These are phyloP conservation scores for Plantago major DNA, from an alignment of 257 asterid genomes.

Conservation along the genomic window DNA sequence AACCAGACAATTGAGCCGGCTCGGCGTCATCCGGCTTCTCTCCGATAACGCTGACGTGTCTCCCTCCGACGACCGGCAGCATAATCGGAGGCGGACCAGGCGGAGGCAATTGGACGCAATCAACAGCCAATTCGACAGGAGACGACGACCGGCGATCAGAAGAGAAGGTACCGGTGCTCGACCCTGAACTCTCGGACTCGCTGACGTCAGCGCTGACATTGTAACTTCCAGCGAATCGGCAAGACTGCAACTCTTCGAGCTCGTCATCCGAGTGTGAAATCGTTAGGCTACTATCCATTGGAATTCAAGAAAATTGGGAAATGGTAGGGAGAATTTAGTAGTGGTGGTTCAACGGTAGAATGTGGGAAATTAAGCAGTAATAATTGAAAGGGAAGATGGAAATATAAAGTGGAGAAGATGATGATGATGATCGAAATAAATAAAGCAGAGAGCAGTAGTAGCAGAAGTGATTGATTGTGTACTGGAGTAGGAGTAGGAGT, in stretches of 20 bases:
- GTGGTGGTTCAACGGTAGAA: conserved; percentile 30
- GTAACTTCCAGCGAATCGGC: conserved; percentile 50
- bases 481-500: background rate
- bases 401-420: conserved; percentile 15
- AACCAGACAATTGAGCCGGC: conserved; percentile 47
- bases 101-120: conserved; percentile 16
- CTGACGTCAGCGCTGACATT: conserved; percentile 88
- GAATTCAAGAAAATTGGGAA: background rate
- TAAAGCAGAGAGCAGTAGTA: too few species aligned
- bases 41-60: conserved; percentile 45
- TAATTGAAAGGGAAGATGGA: conserved; percentile 23
- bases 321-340: background rate
- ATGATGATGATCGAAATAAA: conserved; percentile 20
- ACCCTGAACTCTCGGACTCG: conserved; percentile 78
- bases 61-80: conserved; percentile 62
- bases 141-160: conserved; percentile 34
- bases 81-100: conserved; percentile 53
- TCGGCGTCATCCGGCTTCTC: conserved; percentile 40
- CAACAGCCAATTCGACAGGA: conserved; percentile 22
- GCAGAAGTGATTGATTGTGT: background rate
- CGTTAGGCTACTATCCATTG: conserved; percentile 28
- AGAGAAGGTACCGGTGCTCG: conserved; percentile 52
- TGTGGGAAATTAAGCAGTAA: conserved; percentile 20
- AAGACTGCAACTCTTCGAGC: conserved; percentile 42
- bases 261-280: conserved; percentile 39